Base-by-base conservation (phyloP, 106 monocot species). In the Allium cepa region DNA sequence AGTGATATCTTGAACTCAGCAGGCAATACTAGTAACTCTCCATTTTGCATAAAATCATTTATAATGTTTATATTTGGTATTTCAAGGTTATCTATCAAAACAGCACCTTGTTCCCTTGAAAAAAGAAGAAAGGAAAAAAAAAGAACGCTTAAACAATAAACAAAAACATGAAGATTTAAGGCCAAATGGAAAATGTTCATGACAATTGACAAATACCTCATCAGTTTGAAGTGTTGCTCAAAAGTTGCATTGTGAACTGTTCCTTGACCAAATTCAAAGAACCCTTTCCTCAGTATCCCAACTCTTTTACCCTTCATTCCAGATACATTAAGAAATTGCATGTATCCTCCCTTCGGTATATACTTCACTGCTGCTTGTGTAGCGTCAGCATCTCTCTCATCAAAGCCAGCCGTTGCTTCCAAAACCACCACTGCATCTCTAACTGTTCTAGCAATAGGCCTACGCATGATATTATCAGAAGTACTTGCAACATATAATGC, bases 241-340 rank as follows among this genome's bases (percentile, higher is more conserved):
- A 83, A 93, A 17, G 50, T 47, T 49, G 62, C 17, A 11, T 18
- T 28, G 5, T 64, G 14, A 10, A 78, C 4, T 8, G 88, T 81
- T 3, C 68, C 62, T 0, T 68, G 28, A 0, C 64, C 17, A 17
- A 67, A 84, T 1, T 71, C 59, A 60, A 89, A 86, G 75, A 93
- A 86, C 2, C 57, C 77, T 36, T 59, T 57, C 14, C 81, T 60
- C 10, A 93, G 49, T 6, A 94, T 84, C 22, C 90, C 94, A 0
- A 90, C 27, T 48, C 90, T 79, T 78, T 94, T 94, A 2, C 94
- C 84, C 50, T 70, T 75, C 63, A 94, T 46, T 28, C 94, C 89
- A 2, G 77, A 81, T 8, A 22, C 46, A 26, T 78, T 84, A n/a
- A 94, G 72, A 53, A 87, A 90, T 63, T 78, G 79, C 17, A 48